A percentile compares a stretch with the other conserved stretches of the same genome.
phyloP scores from a whole-genome alignment of 106 monocot genomes.

The Platanthera guangdongensis region DNA sequence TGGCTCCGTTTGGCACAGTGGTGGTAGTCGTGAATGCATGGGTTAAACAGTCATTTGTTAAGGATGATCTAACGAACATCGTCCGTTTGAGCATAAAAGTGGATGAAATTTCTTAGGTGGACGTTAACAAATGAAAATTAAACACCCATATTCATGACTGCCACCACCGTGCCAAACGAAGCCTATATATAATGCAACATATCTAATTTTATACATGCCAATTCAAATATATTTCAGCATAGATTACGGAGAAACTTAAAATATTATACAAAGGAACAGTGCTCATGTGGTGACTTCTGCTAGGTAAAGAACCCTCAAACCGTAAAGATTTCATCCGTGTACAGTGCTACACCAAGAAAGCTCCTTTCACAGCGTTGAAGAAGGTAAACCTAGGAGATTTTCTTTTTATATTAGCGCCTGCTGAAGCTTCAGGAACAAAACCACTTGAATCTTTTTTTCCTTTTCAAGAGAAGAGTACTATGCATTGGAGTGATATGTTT shows the following conservation, averaged over 20 bases:
- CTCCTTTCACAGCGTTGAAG: slow-evolving; percentile 1
- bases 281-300: neutral
- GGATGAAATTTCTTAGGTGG: no score
- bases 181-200: neutral
- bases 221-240: neutral
- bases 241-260: neutral
- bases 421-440: neutral
- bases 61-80: no score
- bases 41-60: no score
- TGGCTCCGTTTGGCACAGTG: no score
- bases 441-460: neutral
- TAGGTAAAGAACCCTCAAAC: neutral
- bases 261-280: neutral
- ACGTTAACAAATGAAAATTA: no score
- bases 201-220: neutral
- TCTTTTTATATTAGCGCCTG: neutral
- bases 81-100: no score
- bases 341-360: neutral
- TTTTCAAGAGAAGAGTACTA: neutral
- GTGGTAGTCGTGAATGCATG: no score
- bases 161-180: no score
- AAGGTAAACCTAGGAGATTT: neutral
- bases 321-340: neutral
- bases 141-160: no score
- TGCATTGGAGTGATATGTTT: no score